These are phyloP conservation scores for Dryas drummondii DNA, from an alignment of 306 rosid species.

Conservation along the genomic window DNA sequence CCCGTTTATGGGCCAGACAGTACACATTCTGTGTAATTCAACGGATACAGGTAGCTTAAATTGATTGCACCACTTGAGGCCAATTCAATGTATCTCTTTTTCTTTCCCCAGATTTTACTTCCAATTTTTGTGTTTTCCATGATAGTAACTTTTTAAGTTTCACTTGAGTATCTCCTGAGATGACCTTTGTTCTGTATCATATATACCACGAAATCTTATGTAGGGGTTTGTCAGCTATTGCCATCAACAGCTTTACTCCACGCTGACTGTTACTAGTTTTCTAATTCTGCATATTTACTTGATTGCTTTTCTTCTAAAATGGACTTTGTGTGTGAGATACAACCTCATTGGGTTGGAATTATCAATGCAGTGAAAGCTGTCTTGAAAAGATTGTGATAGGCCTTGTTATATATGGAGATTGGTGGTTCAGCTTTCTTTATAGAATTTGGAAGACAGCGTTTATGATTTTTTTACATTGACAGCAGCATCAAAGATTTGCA, in stretches of 20 bases:
- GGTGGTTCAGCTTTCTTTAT: neutral
- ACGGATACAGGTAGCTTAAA: slow-evolving; percentile 27
- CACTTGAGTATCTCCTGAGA: slow-evolving; percentile 7
- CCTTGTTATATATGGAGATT: neutral
- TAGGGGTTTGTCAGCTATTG: neutral
- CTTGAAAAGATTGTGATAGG: neutral
- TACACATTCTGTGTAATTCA: slow-evolving; percentile 20
- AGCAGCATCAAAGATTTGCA: no score
- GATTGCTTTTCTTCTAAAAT: neutral
- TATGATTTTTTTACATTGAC: no score
- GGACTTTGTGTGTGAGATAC: neutral
- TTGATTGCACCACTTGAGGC: slow-evolving; percentile 25
- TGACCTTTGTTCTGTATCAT: slow-evolving; percentile 27
- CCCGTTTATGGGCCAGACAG: slow-evolving; percentile 17
- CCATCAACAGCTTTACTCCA: neutral
- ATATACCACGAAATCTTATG: slow-evolving; percentile 1
- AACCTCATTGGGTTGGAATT: neutral
- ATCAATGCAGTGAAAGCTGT: neutral
- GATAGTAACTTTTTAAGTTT: neutral
- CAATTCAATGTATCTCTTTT: slow-evolving; percentile 16
- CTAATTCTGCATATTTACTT: neutral
- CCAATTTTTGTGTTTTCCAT: slow-evolving; percentile 18
- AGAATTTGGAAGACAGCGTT: no score
- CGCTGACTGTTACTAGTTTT: neutral
- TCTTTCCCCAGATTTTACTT: slow-evolving; percentile 18